phyloP scores from a whole-genome alignment of 768 basidiomycete genomes.

The Leccinellum albellum region DNA sequence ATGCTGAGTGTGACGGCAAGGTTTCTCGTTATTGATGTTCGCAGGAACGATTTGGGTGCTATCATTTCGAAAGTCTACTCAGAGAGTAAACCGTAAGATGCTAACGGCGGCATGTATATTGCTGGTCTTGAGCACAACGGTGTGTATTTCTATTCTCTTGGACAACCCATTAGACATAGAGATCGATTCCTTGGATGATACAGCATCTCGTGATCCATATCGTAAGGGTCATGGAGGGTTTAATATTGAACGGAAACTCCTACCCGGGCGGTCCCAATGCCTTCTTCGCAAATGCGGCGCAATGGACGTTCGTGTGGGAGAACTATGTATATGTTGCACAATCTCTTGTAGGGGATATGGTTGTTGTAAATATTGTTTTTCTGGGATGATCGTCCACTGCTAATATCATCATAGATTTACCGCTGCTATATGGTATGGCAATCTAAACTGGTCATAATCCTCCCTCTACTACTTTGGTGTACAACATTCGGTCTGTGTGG shows the following conservation, averaged over 20 bases:
- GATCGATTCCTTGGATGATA: neutral
- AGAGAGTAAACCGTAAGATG: constrained; percentile 20
- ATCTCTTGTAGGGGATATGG: constrained; percentile 29
- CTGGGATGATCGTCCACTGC: neutral
- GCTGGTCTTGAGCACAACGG: constrained; percentile 29
- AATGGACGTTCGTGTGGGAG: constrained; percentile 30
- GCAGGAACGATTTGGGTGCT: constrained; percentile 26
- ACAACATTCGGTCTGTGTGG: constrained; percentile 20
- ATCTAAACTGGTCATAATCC: constrained; percentile 20
- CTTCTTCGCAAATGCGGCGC: constrained; percentile 25
- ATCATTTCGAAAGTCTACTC: neutral
- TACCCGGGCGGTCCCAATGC: constrained; percentile 18
- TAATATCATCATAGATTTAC: constrained; percentile 20
- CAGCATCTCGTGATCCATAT: constrained; percentile 29
- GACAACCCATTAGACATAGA: neutral
- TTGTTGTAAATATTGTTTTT: constrained; percentile 20
- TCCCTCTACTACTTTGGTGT: constrained; percentile 31
- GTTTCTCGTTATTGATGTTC: constrained; percentile 36
- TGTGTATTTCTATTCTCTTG: constrained; percentile 5
- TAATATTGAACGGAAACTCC: constrained; percentile 19
- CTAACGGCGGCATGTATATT: constrained; percentile 24
- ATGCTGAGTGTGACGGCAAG: constrained; percentile 11
- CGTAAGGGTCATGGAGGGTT: constrained; percentile 23
- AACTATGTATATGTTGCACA: constrained; percentile 23
- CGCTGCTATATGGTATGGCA: constrained; percentile 35